Base-by-base conservation (phyloP, 192 early-diverging fungal species). In the Coemansia sp. region DNA sequence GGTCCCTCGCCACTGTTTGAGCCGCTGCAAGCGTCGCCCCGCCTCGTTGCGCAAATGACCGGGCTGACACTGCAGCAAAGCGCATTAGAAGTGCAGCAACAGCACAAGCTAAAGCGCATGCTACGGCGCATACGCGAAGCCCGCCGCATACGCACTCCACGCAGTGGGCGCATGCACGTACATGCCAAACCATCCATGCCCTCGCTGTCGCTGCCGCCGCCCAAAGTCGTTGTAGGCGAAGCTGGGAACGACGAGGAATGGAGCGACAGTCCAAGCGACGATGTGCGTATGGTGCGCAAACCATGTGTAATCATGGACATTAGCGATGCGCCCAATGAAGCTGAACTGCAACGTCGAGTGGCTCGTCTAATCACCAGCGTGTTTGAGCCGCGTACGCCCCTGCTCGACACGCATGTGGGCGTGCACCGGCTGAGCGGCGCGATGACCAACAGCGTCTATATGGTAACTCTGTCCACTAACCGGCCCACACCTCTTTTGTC, bases 401-500 rank as follows among this genome's bases (percentile, higher is more conserved):
- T 81, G 4, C n/a, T 10, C 10, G 62, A 31, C 5, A 14, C 49
- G 8, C 62, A 76, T 1, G 50, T 89, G 9, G 12, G 56, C 4
- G 52, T 89, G 26, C 59, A 73, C 5, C 72, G 86, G 17, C 65
- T 91, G 47, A 87, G 83, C 74, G 90, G 90, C 8, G 90, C 90
- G 3, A 76, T 91, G 85, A 91, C 90, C 55, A 91, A 91, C 76
- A 84, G 80, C 64, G 68, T 84, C 1, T 80, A 43, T 51, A 77
- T 80, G 69, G 68, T 82, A 6, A 70, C 58, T 3, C 38, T 77
- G 22, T 56, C 16, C 7, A 3, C 35, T 2, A 19, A 7, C 1
- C 29, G 53, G 8, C 16, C 16, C 1, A 22, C 26, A 9, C 39
- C 51, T 12, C 49, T 75, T 54, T 72, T 69, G 3, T 55, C 62